phyloP scores from a whole-genome alignment of 257 asterid species.

The Nicotiana noctiflora region DNA sequence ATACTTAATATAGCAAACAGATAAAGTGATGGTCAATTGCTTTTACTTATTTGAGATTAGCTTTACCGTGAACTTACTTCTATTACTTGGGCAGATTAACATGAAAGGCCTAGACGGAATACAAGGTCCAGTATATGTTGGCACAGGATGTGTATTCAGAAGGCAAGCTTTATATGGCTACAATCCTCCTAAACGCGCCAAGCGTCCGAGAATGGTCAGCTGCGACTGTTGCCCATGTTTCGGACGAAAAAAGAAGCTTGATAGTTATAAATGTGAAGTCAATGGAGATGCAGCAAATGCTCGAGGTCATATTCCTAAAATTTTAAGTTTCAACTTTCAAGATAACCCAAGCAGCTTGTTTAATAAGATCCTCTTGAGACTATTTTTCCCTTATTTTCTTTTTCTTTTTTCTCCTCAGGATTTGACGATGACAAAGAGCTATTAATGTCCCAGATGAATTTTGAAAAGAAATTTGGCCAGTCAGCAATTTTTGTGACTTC shows the following conservation, averaged over 20 bases:
- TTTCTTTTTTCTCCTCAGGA: constrained; percentile 32
- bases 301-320: constrained; percentile 36
- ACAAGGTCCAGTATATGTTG: constrained; percentile 96
- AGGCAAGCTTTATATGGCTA: constrained; percentile 87
- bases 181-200: constrained; percentile 73
- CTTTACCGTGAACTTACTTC: background rate
- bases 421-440: constrained; percentile 75
- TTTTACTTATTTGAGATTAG: background rate
- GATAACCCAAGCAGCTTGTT: background rate
- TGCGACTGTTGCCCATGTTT: constrained; percentile 93
- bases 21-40: background rate
- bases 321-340: background rate
- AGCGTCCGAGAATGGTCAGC: constrained; percentile 83
- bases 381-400: background rate
- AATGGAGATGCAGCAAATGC: constrained; percentile 41
- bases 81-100: constrained; percentile 49
- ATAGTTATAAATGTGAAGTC: constrained; percentile 39
- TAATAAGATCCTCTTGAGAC: background rate
- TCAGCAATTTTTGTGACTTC: constrained; percentile 87
- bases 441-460: constrained; percentile 82
- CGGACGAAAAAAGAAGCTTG: constrained; percentile 67
- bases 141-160: constrained; percentile 89
- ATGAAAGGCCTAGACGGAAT: constrained; percentile 92
- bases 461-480: constrained; percentile 91
- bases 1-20: background rate